Percentiles rank a stretch among this genome's conserved stretches.
Evolutionary conservation across 129 eudicot species (phyloP).

Genomic region (Helianthus annuus): DNA sequence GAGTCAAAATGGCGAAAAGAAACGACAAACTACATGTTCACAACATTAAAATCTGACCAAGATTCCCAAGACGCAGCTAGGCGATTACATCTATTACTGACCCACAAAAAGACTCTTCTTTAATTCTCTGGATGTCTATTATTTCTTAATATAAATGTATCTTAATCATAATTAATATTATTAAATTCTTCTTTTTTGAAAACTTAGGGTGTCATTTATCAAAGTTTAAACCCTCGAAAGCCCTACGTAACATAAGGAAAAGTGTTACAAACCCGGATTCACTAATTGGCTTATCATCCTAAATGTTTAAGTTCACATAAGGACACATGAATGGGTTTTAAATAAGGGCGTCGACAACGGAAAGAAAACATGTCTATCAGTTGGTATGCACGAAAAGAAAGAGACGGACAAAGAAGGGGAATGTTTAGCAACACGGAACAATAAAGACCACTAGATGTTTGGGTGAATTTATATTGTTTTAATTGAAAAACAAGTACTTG

Average conservation of each 20-base stretch:
- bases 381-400: slow-evolving; percentile 20
- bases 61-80: no score
- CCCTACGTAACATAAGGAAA: neutral
- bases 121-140: no score
- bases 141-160: no score
- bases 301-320: neutral
- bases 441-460: slow-evolving; percentile 35
- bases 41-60: no score
- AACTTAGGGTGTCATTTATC: neutral
- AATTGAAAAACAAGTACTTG: slow-evolving; percentile 31
- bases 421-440: slow-evolving; percentile 63
- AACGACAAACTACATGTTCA: no score
- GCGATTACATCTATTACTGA: no score
- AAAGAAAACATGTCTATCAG: neutral
- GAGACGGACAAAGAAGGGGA: slow-evolving; percentile 18
- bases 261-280: neutral
- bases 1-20: no score
- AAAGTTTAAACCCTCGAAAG: neutral
- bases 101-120: no score
- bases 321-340: no score
- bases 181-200: neutral
- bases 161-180: no score
- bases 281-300: neutral
- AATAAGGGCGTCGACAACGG: no score
- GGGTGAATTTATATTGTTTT: slow-evolving; percentile 26